Percentiles rank a stretch among this genome's conserved stretches.
Conservation (phyloP, 176 grass and related monocot genomes). For the Microstegium vimineum region DNA sequence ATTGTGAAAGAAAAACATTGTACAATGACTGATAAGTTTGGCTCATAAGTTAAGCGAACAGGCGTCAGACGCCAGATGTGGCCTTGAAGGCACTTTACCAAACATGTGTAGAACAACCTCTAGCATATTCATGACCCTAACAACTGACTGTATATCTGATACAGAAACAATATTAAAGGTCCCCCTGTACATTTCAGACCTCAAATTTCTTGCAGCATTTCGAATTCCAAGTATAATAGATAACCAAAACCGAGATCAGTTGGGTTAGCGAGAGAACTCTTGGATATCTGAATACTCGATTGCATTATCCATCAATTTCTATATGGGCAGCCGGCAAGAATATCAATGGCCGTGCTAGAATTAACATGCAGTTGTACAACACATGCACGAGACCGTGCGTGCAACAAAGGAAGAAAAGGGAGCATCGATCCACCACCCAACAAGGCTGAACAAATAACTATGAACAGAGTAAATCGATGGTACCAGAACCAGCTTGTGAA, state of each 20-base stretch:
- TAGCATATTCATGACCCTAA: too few relatives aligned
- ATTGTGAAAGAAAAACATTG: too few relatives aligned
- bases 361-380: conserved; percentile 19
- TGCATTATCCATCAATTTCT: background rate
- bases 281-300: background rate
- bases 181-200: background rate
- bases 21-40: too few relatives aligned
- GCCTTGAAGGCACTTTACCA: too few relatives aligned
- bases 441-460: conserved; percentile 29
- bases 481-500: conserved; percentile 27
- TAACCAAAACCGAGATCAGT: background rate
- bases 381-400: conserved; percentile 17
- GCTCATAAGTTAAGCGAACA: too few relatives aligned
- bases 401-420: conserved; percentile 15
- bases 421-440: conserved; percentile 35
- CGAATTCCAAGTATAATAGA: background rate
- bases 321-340: background rate
- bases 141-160: background rate
- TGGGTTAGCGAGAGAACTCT: background rate
- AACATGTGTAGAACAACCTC: too few relatives aligned
- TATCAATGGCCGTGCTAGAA: conserved; percentile 32
- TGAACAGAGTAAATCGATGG: conserved; percentile 32
- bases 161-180: background rate
- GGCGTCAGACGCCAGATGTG: too few relatives aligned
- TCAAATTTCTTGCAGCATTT: background rate